phyloP scores from a whole-genome alignment of 2,329 filamentous ascomycete species.

The Ceratocystis diversiconidia region DNA sequence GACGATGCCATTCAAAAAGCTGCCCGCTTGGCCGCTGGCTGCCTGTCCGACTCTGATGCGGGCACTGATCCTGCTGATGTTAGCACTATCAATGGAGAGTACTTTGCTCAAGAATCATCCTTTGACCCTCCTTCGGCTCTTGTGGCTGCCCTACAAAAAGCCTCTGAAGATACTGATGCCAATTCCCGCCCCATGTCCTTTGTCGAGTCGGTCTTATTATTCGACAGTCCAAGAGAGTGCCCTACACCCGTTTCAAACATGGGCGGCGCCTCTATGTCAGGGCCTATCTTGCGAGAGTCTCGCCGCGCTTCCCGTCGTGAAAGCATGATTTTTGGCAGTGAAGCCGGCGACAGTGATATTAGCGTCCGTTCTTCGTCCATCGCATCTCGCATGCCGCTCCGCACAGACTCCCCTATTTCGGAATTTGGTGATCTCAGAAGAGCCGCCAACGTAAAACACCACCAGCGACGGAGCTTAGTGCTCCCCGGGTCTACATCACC shows the following conservation, averaged over 20 bases:
- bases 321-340: constrained; percentile 70
- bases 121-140: constrained; percentile 36
- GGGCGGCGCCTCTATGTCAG: constrained; percentile 27
- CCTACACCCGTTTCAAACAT: constrained; percentile 79
- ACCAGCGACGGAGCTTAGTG: constrained; percentile 75
- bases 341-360: constrained; percentile 73
- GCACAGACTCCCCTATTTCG: constrained; percentile 81
- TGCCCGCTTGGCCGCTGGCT: constrained; percentile 70
- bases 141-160: constrained; percentile 38
- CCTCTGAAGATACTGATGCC: constrained; percentile 28
- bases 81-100: constrained; percentile 35
- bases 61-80: constrained; percentile 24
- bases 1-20: constrained; percentile 83
- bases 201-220: constrained; percentile 61
- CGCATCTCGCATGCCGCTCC: constrained; percentile 49
- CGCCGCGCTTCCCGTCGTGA: constrained; percentile 36
- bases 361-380: constrained; percentile 71
- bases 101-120: constrained; percentile 43
- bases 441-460: constrained; percentile 64
- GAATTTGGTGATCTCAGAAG: constrained; percentile 66
- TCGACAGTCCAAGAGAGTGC: constrained; percentile 74
- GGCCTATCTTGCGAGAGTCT: constrained; percentile 34
- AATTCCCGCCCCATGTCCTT: constrained; percentile 42
- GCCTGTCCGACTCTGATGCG: constrained; percentile 63
- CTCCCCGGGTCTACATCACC: constrained; percentile 66